Evolutionary conservation across 768 basidiomycete genomes (phyloP).

Genomic region (Candolleomyces aberdarensis): DNA sequence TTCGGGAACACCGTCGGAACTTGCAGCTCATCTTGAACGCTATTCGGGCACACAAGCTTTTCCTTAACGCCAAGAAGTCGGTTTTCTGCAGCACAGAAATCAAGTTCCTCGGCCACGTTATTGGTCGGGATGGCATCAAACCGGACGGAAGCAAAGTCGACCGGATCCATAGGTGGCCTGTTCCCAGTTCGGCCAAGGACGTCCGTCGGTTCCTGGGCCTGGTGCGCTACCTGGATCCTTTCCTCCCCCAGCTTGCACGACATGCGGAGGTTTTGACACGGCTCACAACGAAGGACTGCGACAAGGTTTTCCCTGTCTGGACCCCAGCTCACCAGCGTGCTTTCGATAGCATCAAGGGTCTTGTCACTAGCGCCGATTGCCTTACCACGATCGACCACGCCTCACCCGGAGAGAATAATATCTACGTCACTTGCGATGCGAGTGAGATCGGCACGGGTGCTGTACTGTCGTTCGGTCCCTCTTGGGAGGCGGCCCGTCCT

Average conservation of each 20-base stretch:
- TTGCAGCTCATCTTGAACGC: slow-evolving; percentile 27
- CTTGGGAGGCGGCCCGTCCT: slow-evolving; percentile 20
- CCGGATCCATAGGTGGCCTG: no score
- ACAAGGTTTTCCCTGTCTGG: slow-evolving; percentile 26
- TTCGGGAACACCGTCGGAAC: slow-evolving; percentile 36
- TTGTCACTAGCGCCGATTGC: slow-evolving; percentile 14
- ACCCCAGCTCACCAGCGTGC: slow-evolving; percentile 18
- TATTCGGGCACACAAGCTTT: slow-evolving; percentile 25
- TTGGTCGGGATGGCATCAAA: slow-evolving; percentile 29
- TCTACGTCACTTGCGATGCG: slow-evolving; percentile 27
- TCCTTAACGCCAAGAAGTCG: slow-evolving; percentile 23
- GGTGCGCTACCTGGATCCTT: slow-evolving; percentile 29
- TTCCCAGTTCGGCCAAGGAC: slow-evolving; percentile 31
- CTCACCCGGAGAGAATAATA: slow-evolving; percentile 12
- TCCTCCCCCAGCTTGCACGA: no score
- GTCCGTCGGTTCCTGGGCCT: slow-evolving; percentile 39
- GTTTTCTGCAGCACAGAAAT: slow-evolving; percentile 7
- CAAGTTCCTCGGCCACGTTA: slow-evolving; percentile 38
- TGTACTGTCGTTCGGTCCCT: slow-evolving; percentile 24
- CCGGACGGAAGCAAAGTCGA: no score
- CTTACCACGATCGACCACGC: slow-evolving; percentile 21
- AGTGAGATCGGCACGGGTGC: slow-evolving; percentile 6
- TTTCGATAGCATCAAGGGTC: slow-evolving; percentile 16
- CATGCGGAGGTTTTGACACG: no score
- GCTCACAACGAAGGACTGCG: slow-evolving; percentile 23